phyloP scores from a whole-genome alignment of 225 moss, liverwort and hornwort genomes.

The Physcomitrium patens region DNA sequence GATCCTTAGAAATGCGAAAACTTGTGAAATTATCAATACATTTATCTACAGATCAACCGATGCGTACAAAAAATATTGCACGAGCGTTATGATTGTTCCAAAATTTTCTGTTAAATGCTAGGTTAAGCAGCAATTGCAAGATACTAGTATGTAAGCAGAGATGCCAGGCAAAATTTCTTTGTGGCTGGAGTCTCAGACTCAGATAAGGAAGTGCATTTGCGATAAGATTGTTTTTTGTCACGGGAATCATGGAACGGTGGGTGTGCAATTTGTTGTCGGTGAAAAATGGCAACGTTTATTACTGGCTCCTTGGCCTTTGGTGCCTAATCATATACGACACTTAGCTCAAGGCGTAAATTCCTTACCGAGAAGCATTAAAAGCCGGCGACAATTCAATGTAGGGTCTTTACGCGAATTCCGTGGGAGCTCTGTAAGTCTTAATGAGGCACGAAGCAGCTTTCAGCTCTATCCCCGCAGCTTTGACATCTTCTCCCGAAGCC shows the following conservation, averaged over 20 bases:
- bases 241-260: constrained; percentile 11
- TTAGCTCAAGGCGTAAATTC: background rate
- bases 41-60: background rate
- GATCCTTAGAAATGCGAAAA: background rate
- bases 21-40: background rate
- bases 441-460: background rate
- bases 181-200: constrained; percentile 15
- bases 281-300: constrained; percentile 31
- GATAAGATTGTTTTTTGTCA: background rate
- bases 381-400: background rate
- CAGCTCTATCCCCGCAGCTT: constrained; percentile 13
- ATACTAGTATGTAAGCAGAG: constrained; percentile 25
- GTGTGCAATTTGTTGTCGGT: background rate
- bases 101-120: background rate
- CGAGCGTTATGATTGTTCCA: background rate
- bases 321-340: constrained; percentile 7
- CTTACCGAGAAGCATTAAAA: background rate
- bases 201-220: constrained; percentile 18
- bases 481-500: constrained; percentile 1
- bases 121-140: constrained; percentile 20
- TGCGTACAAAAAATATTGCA: background rate
- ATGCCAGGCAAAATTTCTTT: constrained; percentile 44
- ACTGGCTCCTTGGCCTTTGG: constrained; percentile 25
- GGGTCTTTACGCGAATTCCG: constrained; percentile 2
- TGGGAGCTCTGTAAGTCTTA: constrained; percentile 14